phyloP scores from a whole-genome alignment of 1,284 basidiomycete genomes.

The Rhodotorula sp. region DNA sequence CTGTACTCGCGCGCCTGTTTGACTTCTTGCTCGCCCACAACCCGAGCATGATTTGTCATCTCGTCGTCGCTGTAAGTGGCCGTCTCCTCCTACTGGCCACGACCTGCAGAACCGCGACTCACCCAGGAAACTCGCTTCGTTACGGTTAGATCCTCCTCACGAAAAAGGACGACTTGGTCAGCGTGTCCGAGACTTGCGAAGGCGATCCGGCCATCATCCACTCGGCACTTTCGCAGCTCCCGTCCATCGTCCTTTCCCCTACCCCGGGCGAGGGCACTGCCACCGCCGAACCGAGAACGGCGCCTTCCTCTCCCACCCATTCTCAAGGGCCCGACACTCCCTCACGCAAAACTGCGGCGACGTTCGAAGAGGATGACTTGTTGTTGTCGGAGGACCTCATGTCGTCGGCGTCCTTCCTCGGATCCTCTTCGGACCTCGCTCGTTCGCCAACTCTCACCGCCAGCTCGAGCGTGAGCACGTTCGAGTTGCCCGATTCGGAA shows the following conservation, averaged over 20 bases:
- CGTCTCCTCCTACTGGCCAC: too few species aligned
- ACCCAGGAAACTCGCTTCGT: not conserved
- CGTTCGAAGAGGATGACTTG: conserved; percentile 1
- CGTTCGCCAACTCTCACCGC: conserved; percentile 24
- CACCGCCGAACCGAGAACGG: too few species aligned
- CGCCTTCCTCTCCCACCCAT: not conserved
- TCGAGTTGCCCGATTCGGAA: conserved; percentile 4
- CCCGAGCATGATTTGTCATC: conserved; percentile 46
- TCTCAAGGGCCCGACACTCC: not conserved
- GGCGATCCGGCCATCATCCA: conserved; percentile 44
- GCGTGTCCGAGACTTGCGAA: conserved; percentile 7
- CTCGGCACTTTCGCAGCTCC: conserved; percentile 40
- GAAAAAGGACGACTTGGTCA: conserved; percentile 38
- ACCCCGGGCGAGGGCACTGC: not conserved
- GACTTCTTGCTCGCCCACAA: conserved; percentile 46
- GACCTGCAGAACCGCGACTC: not conserved
- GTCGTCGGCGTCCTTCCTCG: conserved; percentile 25
- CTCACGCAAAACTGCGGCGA: too few species aligned
- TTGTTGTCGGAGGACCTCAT: conserved; percentile 24
- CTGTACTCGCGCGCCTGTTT: conserved; percentile 42
- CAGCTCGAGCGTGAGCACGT: conserved; percentile 2
- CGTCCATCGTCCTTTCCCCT: conserved; percentile 22
- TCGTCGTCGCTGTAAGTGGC: conserved; percentile 43
- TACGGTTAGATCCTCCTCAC: conserved; percentile 38
- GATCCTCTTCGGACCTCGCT: conserved; percentile 21